These are phyloP conservation scores for Bipolaris gigantea DNA, from an alignment of 2,329 filamentous ascomycete species.

Conservation along the genomic window DNA sequence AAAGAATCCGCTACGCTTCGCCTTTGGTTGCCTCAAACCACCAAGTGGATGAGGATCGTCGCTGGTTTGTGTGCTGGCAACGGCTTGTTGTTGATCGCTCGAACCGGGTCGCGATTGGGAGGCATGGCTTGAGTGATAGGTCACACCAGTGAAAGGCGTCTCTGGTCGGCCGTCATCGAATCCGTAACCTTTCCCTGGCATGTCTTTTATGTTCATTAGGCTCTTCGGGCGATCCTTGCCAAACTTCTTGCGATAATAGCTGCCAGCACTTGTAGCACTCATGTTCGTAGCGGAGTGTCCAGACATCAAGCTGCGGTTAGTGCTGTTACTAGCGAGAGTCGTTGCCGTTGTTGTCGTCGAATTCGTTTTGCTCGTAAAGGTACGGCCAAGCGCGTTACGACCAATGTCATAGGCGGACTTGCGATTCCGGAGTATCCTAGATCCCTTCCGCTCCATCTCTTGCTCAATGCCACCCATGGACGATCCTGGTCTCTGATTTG, in stretches of 20 bases:
- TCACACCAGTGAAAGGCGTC: slow-evolving; percentile 71
- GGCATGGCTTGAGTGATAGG: slow-evolving; percentile 87
- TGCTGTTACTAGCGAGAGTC: slow-evolving; percentile 66
- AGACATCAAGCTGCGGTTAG: slow-evolving; percentile 88
- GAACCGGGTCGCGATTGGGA: slow-evolving; percentile 54
- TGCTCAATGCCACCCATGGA: slow-evolving; percentile 40
- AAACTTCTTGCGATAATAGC: slow-evolving; percentile 75
- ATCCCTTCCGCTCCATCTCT: slow-evolving; percentile 36
- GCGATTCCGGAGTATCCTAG: slow-evolving; percentile 56
- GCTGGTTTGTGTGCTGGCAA: slow-evolving; percentile 60
- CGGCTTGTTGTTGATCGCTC: slow-evolving; percentile 45
- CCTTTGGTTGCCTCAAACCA: slow-evolving; percentile 75
- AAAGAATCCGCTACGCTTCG: slow-evolving; percentile 83
- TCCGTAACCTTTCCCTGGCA: slow-evolving; percentile 39
- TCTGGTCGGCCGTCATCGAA: slow-evolving; percentile 51
- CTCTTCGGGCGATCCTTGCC: slow-evolving; percentile 61
- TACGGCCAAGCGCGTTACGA: slow-evolving; percentile 70
- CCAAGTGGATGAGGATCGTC: slow-evolving; percentile 73
- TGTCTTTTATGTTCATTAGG: slow-evolving; percentile 60
- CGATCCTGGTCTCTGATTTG: slow-evolving; percentile 44
- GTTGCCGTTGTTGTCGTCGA: slow-evolving; percentile 71
- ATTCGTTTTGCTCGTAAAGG: slow-evolving; percentile 85
- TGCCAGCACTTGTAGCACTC: slow-evolving; percentile 93
- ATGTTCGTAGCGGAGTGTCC: slow-evolving; percentile 86
- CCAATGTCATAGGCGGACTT: slow-evolving; percentile 81